phyloP scores from a whole-genome alignment of 1,284 basidiomycete genomes.

The Tremellales sp. region DNA sequence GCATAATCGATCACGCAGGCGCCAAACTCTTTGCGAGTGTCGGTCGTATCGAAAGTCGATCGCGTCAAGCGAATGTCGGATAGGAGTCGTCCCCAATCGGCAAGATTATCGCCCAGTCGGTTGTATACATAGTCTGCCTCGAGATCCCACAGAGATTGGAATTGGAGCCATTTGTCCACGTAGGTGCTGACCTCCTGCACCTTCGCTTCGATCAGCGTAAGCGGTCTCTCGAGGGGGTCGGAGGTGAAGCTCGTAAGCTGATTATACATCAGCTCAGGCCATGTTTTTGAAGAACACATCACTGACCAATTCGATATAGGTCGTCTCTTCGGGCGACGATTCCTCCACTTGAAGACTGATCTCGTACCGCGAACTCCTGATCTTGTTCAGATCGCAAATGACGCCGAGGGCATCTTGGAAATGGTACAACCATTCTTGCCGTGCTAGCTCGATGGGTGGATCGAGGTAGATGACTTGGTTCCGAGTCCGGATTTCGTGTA shows the following conservation, averaged over 20 bases:
- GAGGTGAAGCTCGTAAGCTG: constrained; percentile 74
- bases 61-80: constrained; percentile 95
- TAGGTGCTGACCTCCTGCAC: constrained; percentile 72
- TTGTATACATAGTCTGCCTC: constrained; percentile 95
- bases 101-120: constrained; percentile 85
- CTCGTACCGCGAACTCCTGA: constrained; percentile 93
- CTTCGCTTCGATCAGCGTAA: constrained; percentile 82
- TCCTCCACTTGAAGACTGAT: constrained; percentile 82
- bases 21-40: constrained; percentile 85
- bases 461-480: constrained; percentile 98
- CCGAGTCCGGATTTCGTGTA: constrained; percentile 94
- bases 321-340: constrained; percentile 60
- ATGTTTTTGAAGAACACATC: not conserved
- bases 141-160: constrained; percentile 98
- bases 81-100: constrained; percentile 89
- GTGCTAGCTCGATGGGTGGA: constrained; percentile 91
- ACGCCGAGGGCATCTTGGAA: constrained; percentile 84
- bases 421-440: constrained; percentile 85
- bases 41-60: constrained; percentile 93
- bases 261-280: not conserved
- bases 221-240: constrained; percentile 73
- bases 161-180: constrained; percentile 95
- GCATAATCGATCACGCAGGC: constrained; percentile 96
- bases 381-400: constrained; percentile 80
- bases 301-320: constrained; percentile 75